Conservation (phyloP, 768 basidiomycete species). For the Tylopilus vinaceipallidus region DNA sequence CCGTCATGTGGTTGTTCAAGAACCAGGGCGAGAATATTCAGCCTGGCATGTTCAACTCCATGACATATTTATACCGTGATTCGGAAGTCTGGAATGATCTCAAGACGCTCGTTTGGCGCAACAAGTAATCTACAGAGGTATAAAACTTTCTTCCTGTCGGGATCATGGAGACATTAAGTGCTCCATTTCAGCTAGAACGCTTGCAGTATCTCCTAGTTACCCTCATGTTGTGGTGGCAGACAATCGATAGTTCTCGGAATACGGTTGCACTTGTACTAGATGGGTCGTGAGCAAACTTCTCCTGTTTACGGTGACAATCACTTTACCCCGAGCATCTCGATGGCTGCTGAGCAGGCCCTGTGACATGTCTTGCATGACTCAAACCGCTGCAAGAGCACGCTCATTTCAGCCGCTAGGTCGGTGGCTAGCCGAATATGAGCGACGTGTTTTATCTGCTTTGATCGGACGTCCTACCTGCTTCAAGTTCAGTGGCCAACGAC, state of each 20-base stretch:
- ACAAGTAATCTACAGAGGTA: constrained; percentile 46
- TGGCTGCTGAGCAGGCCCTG: constrained; percentile 61
- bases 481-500: constrained; percentile 44
- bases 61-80: constrained; percentile 94
- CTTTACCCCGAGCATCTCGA: constrained; percentile 66
- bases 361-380: constrained; percentile 50
- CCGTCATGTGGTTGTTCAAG: constrained; percentile 95
- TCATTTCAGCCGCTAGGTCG: constrained; percentile 70
- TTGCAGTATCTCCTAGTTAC: constrained; percentile 21
- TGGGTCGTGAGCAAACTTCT: constrained; percentile 6
- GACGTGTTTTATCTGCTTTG: neutral
- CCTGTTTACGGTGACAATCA: neutral
- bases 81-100: constrained; percentile 84
- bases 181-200: constrained; percentile 4
- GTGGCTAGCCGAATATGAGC: constrained; percentile 42
- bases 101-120: constrained; percentile 88
- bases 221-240: constrained; percentile 26
- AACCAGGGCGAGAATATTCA: constrained; percentile 88
- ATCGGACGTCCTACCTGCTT: constrained; percentile 43
- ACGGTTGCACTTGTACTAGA: constrained; percentile 62
- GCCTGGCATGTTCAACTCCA: constrained; percentile 94
- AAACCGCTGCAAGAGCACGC: constrained; percentile 43
- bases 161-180: neutral
- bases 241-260: constrained; percentile 53
- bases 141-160: neutral